phyloP scores from a whole-genome alignment of 176 grass and related monocot genomes.

The Paspalum notatum region DNA sequence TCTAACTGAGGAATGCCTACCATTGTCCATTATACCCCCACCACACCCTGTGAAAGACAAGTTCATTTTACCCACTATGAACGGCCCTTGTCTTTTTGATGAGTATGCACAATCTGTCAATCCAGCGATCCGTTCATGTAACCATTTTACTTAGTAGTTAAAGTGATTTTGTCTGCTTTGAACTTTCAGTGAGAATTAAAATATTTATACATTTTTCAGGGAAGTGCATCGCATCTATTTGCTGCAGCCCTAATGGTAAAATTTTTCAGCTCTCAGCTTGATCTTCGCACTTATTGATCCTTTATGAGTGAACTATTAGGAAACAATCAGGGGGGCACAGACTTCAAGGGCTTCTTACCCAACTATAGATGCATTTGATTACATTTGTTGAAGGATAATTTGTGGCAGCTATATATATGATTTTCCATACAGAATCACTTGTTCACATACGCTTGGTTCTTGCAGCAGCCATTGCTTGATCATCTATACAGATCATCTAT shows the following conservation, averaged over 20 bases:
- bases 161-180: neutral
- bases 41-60: too few relatives aligned
- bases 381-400: neutral
- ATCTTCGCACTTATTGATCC: neutral
- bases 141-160: slow-evolving; percentile 19
- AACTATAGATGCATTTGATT: slow-evolving; percentile 31
- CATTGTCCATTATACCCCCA: too few relatives aligned
- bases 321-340: neutral
- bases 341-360: slow-evolving; percentile 4
- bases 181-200: slow-evolving; percentile 28
- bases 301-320: slow-evolving; percentile 9
- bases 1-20: too few relatives aligned
- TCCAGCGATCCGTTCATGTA: neutral
- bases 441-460: slow-evolving; percentile 1
- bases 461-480: slow-evolving; percentile 4
- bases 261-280: slow-evolving; percentile 31
- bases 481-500: neutral
- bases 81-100: neutral
- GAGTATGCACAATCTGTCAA: neutral
- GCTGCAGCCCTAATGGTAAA: slow-evolving; percentile 97
- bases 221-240: slow-evolving; percentile 86
- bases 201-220: slow-evolving; percentile 51
- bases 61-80: neutral
- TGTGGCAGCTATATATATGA: neutral
- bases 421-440: neutral